Base-by-base conservation (phyloP, 2,329 filamentous ascomycete genomes). In the Dactylellina parvicollis region DNA sequence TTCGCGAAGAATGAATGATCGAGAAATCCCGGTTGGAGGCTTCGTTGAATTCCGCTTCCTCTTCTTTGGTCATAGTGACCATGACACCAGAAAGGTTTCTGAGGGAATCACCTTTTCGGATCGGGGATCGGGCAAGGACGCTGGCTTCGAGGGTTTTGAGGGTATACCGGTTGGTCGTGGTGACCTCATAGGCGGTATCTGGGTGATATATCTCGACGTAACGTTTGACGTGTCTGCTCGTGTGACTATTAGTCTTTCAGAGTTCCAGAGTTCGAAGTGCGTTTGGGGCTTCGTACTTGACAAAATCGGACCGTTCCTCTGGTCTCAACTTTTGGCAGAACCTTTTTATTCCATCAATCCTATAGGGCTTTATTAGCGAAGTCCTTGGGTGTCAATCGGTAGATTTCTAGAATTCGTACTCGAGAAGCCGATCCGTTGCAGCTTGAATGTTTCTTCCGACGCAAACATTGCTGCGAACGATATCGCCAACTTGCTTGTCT, bases 111-210 rank as follows among this genome's bases (percentile, higher is more conserved):
- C 93, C 92, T 76, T 88, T 90, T 77, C 86, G 88, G 78, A 98
- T 95, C 60, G 86, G 86, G 73, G 86, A 88, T 44, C 95, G 87
- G 8, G 96, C 94, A 2, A 90, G 91, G 47, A 97, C 87, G 18
- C 91, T 89, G 9, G 95, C 95, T 81, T 99, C 95, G 75, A 96
- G 91, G 28, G 89, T 91, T 60, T 88, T 89, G 75, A 98, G 93
- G 3, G 92, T 96, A 82, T 98, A 99, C 60, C 95, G 89, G 80
- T 98, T 98, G 34, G 95, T 98, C 1, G 88, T 91, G 16, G 91
- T 90, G 77, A 99, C 92, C 80, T 99, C 95, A 82, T 95, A 98
- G 0, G 94, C 92, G 78, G 92, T 97, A 77, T 98, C 94, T 2
- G 93, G 91, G 40, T 94, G 85, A 82, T 98, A 98, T 75, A 97